These are phyloP conservation scores for Theobroma grandiflorum DNA, from an alignment of 441 rosid genomes.

Conservation along the genomic window DNA sequence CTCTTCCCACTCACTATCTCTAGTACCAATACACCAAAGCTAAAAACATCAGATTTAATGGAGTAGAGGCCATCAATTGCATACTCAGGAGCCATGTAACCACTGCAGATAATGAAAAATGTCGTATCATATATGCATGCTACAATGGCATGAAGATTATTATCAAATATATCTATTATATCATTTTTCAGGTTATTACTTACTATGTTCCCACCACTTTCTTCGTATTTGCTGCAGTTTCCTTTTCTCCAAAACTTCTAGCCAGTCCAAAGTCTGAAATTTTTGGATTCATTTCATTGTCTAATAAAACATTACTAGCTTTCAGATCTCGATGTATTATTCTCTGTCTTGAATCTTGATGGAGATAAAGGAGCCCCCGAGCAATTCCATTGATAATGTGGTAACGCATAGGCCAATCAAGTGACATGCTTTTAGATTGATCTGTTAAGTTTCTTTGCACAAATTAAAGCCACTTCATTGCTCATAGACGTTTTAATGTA, in stretches of 20 bases:
- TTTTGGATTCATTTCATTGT: slow-evolving; percentile 40
- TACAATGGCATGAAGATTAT: background rate
- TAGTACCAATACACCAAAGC: slow-evolving; percentile 39
- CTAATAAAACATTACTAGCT: slow-evolving; percentile 41
- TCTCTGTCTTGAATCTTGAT: slow-evolving; percentile 47
- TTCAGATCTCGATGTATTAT: slow-evolving; percentile 50
- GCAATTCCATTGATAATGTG: slow-evolving; percentile 46
- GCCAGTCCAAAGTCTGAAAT: slow-evolving; percentile 51
- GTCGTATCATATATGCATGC: background rate
- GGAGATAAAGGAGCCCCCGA: slow-evolving; percentile 49
- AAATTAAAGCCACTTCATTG: background rate
- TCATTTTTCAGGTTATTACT: slow-evolving; percentile 15
- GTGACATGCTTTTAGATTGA: background rate
- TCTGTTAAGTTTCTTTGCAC: background rate
- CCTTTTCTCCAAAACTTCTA: slow-evolving; percentile 41
- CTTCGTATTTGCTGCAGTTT: slow-evolving; percentile 40
- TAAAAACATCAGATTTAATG: slow-evolving; percentile 40
- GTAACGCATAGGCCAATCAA: slow-evolving; percentile 38
- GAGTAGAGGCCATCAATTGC: slow-evolving; percentile 37
- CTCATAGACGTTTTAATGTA: background rate
- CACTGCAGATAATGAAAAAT: background rate
- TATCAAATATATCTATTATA: too few species aligned
- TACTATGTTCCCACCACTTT: slow-evolving; percentile 49
- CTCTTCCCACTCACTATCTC: slow-evolving; percentile 41
- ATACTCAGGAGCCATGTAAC: slow-evolving; percentile 12